Evolutionary conservation across 2,329 filamentous ascomycete species (phyloP).

Genomic region (Colletotrichum navitas): DNA sequence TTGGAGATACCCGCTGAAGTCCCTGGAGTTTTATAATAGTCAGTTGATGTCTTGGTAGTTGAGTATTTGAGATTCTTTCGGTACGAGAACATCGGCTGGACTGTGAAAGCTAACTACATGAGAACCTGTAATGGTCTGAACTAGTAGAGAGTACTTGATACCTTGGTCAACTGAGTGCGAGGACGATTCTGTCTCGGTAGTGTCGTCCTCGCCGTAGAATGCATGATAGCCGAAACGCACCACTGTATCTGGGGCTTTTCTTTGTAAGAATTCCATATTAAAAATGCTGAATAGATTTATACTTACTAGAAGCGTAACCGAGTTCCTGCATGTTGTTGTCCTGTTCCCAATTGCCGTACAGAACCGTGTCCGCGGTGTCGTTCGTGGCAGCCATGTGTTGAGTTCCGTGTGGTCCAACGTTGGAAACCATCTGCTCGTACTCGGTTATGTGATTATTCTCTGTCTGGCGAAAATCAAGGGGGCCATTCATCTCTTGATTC

Average conservation of each 20-base stretch:
- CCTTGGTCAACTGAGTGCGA: conserved; percentile 11
- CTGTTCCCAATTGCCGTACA: conserved; percentile 40
- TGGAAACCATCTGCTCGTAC: conserved; percentile 24
- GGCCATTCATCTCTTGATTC: background rate
- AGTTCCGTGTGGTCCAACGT: conserved; percentile 24
- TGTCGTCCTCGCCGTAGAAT: background rate
- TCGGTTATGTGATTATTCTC: background rate
- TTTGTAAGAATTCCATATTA: background rate
- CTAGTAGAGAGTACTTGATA: conserved; percentile 7
- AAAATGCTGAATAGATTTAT: background rate
- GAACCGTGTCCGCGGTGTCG: conserved; percentile 29
- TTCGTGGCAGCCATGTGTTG: background rate
- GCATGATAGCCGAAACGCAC: conserved; percentile 20
- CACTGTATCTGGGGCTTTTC: conserved; percentile 33
- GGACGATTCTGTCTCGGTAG: conserved; percentile 21
- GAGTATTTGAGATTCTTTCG: background rate
- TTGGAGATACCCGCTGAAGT: background rate
- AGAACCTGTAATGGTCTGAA: background rate
- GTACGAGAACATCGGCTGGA: background rate
- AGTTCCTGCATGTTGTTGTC: conserved; percentile 37
- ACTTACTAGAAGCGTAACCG: conserved; percentile 32
- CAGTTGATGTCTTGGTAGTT: background rate
- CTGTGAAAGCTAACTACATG: background rate
- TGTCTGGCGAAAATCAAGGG: background rate
- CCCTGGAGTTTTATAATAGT: background rate